Evolutionary conservation across 805 yeast species (phyloP), one percentile per base, ranked within the genome.

Genomic region (Kodamaea kakaduensis): DNA sequence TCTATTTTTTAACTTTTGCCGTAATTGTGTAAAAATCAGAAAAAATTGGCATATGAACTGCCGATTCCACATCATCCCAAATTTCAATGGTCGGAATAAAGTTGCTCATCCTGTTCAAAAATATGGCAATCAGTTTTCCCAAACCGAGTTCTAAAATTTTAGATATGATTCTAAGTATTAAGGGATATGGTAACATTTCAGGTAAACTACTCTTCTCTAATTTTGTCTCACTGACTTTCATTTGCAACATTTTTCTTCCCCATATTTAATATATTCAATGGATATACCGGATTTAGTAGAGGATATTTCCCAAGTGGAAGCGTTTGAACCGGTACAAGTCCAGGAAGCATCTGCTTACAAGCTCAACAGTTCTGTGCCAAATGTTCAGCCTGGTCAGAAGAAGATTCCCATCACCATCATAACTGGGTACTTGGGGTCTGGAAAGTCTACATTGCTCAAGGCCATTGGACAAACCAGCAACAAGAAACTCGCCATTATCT

Each of bases 401-500:
- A 80, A 77, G 53, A 89, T 89, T 4, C 98, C 98, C 1, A 78
- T 93, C 12, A 87, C 97, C 0, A 86, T 93, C 10, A 78, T 93
- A 24, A 90, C 98, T 0, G 98, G 98, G 2, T 93, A 89, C 53
- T 61, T 93, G 25, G 98, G 98, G 1, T 82, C 95, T 9, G 98
- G 98, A 1, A 93, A 93, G 52, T 82, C 93, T 9, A 90, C 97
- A 0, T 59, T 93, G 31, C 66, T 93, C 17, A 86, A 85, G 35
- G 69, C 72, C 38, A 76, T 93, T 12, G 87, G 95, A 1, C 25
- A 35, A 31, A 75, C 73, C 34, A 77, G 86, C n/a, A 77, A 74
- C 37, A 75, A 78, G 56, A 75, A 81, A 50, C 71, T 93, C 18
- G 98, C 98, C 1, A 86, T 93, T 6, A 88, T 93, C 9, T 63